Conservation (phyloP, 2,329 filamentous ascomycete species). For the Fusarium anguioides region DNA sequence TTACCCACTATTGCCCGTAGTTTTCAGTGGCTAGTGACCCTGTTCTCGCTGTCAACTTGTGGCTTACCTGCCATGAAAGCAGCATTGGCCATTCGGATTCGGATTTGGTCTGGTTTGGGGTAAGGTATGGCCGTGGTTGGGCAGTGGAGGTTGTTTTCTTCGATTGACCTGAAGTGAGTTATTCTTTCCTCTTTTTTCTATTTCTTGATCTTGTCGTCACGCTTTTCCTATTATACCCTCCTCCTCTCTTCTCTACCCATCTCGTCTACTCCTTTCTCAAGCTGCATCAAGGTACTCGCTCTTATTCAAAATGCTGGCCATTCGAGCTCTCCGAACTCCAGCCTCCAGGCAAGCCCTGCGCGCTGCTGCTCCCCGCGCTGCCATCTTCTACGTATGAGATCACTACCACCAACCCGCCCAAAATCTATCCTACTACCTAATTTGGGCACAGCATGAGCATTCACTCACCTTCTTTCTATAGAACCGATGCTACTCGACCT, state of each 20-base stretch:
- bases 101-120: constrained; percentile 31
- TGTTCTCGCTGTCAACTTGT: constrained; percentile 33
- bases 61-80: constrained; percentile 27
- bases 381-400: constrained; percentile 53
- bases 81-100: constrained; percentile 40
- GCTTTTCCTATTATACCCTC: constrained; percentile 28
- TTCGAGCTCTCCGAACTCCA: constrained; percentile 80
- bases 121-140: constrained; percentile 12
- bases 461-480: constrained; percentile 46
- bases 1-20: constrained; percentile 32
- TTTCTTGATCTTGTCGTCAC: constrained; percentile 30
- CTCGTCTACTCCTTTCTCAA: constrained; percentile 35
- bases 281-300: constrained; percentile 30
- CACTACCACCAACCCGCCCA: constrained; percentile 29
- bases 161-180: constrained; percentile 6
- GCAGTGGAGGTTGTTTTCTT: constrained; percentile 30
- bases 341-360: constrained; percentile 82
- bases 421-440: not conserved
- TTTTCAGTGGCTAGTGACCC: constrained; percentile 39
- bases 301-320: constrained; percentile 78
- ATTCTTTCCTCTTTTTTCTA: constrained; percentile 27
- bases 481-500: constrained; percentile 73
- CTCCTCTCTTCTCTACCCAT: constrained; percentile 12
- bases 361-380: constrained; percentile 70
- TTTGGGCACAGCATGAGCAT: constrained; percentile 27